Evolutionary conservation across 345 rosid genomes (phyloP).

Genomic region (Acer yangbiense): DNA sequence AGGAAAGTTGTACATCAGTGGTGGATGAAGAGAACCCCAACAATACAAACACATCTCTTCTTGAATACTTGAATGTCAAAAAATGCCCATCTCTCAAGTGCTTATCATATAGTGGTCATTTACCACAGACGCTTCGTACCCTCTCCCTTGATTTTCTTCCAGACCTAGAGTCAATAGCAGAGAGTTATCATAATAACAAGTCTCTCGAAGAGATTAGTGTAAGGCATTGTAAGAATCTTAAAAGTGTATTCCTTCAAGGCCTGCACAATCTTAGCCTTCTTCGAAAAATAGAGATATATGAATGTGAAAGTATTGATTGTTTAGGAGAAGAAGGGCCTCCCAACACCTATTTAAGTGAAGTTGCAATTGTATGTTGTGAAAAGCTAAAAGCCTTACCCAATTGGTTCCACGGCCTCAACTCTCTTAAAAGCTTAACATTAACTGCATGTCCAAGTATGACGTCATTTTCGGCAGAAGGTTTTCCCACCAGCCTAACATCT

Average conservation of each 20-base stretch:
- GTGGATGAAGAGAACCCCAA: neutral
- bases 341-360: neutral
- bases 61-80: neutral
- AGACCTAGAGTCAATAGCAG: neutral
- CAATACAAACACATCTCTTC: neutral
- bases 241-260: neutral
- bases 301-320: neutral
- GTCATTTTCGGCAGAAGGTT: constrained; percentile 22
- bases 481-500: constrained; percentile 15
- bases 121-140: neutral
- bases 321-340: neutral
- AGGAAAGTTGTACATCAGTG: neutral
- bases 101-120: neutral
- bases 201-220: neutral
- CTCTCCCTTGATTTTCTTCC: neutral
- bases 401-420: constrained; percentile 6
- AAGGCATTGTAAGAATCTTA: neutral
- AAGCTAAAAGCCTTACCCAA: neutral
- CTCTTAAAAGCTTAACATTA: constrained; percentile 18
- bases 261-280: neutral
- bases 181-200: neutral
- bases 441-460: neutral
- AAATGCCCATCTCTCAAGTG: neutral
- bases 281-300: neutral
- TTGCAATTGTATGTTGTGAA: rapidly evolving